A percentile compares a stretch with the other conserved stretches of the same genome.
phyloP scores from a whole-genome alignment of 345 rosid species.

The Raphanus raphanistrum region DNA sequence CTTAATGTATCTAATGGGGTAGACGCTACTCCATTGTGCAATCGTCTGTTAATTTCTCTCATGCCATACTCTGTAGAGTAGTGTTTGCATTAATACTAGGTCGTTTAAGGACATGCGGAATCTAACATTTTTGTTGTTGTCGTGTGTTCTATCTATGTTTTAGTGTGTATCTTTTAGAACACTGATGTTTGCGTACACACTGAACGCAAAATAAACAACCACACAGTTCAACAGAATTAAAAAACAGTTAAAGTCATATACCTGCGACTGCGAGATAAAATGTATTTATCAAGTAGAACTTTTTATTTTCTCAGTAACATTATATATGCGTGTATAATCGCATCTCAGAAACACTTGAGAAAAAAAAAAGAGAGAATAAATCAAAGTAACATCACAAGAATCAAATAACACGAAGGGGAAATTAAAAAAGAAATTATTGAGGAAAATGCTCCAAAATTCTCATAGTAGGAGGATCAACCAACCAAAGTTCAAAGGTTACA shows the following conservation, averaged over 20 bases:
- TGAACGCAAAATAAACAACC: not conserved
- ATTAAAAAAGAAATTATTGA: not conserved
- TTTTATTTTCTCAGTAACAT: slow-evolving; percentile 8
- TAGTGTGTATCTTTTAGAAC: not conserved
- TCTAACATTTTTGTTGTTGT: no score
- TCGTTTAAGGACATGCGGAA: no score
- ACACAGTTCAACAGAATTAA: not conserved
- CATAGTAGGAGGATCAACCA: not conserved
- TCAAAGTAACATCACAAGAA: slow-evolving; percentile 23
- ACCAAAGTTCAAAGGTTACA: slow-evolving; percentile 24
- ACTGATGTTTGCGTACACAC: not conserved
- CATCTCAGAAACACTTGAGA: not conserved
- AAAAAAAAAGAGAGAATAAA: not conserved
- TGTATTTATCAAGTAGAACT: slow-evolving; percentile 3
- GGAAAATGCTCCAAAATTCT: slow-evolving; percentile 4
- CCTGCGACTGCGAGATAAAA: not conserved
- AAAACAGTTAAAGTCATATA: not conserved
- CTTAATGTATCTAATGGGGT: no score
- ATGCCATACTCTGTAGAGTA: no score
- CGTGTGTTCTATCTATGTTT: no score
- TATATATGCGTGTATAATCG: slow-evolving; percentile 3
- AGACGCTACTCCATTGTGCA: no score
- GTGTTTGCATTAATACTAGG: no score
- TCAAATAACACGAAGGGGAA: not conserved
- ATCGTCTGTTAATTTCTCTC: no score